Evolutionary conservation across 176 grass and related monocot species (phyloP).

Genomic region (Paspalum vaginatum): DNA sequence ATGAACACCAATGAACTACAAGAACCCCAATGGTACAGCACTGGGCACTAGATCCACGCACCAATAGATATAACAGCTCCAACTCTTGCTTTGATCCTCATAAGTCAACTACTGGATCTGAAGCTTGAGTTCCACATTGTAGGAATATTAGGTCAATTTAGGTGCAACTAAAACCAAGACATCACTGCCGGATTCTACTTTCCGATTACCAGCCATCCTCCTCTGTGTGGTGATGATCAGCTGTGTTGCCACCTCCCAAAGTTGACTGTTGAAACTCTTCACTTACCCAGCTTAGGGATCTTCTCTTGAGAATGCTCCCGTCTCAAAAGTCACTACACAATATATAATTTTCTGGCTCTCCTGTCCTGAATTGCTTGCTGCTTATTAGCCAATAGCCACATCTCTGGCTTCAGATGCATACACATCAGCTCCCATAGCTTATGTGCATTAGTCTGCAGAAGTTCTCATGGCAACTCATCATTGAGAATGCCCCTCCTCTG

Average conservation of each 20-base stretch:
- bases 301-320: background rate
- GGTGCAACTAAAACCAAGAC: too few relatives aligned
- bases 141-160: too few relatives aligned
- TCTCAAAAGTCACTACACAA: background rate
- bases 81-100: background rate
- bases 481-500: background rate
- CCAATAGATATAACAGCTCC: too few relatives aligned
- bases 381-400: background rate
- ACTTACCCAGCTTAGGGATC: slow-evolving; percentile 8
- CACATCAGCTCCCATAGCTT: background rate
- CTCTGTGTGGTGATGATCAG: background rate
- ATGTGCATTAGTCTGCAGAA: background rate
- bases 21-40: too few relatives aligned
- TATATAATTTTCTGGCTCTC: background rate
- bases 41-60: too few relatives aligned
- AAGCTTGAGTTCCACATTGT: slow-evolving; percentile 2
- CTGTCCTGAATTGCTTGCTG: background rate
- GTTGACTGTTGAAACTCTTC: background rate
- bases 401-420: background rate
- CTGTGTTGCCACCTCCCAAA: background rate
- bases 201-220: slow-evolving; percentile 10
- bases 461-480: background rate
- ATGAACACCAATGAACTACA: too few relatives aligned
- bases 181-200: slow-evolving; percentile 41
- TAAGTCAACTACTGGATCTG: background rate